Evolutionary conservation across 1,284 basidiomycete species (phyloP).

Genomic region (Phlebopus sp.): DNA sequence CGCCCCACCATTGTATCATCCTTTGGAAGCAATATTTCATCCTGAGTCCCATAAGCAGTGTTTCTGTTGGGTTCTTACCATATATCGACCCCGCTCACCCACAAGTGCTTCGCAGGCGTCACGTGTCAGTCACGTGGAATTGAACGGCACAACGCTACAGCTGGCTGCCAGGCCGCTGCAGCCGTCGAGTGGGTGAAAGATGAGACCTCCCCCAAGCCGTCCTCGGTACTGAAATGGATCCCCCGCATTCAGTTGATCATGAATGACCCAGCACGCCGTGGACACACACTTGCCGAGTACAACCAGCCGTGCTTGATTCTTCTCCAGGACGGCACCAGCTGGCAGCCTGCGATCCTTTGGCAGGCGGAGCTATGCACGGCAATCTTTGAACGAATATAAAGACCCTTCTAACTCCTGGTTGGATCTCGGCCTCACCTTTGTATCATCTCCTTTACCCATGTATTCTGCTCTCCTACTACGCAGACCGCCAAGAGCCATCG

Average conservation of each 20-base stretch:
- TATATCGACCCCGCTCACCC: no score
- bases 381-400: neutral
- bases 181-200: slow-evolving; percentile 10
- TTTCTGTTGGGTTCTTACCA: neutral
- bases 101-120: no score
- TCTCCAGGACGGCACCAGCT: slow-evolving; percentile 1
- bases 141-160: no score
- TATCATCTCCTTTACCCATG: slow-evolving; percentile 1
- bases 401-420: neutral
- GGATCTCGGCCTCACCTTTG: neutral
- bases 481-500: slow-evolving; percentile 6
- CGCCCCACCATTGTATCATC: neutral
- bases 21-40: neutral
- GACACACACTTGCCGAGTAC: neutral
- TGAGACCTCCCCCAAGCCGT: slow-evolving; percentile 5
- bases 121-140: slow-evolving; percentile 2
- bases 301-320: slow-evolving; percentile 1
- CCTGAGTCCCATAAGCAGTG: neutral
- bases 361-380: neutral
- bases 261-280: neutral
- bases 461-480: slow-evolving; percentile 4
- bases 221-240: neutral
- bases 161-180: no score
- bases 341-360: neutral
- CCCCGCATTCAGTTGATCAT: neutral